Evolutionary conservation across 371 early-diverging fungal species (phyloP).

Genomic region (Mortierella polycephala): DNA sequence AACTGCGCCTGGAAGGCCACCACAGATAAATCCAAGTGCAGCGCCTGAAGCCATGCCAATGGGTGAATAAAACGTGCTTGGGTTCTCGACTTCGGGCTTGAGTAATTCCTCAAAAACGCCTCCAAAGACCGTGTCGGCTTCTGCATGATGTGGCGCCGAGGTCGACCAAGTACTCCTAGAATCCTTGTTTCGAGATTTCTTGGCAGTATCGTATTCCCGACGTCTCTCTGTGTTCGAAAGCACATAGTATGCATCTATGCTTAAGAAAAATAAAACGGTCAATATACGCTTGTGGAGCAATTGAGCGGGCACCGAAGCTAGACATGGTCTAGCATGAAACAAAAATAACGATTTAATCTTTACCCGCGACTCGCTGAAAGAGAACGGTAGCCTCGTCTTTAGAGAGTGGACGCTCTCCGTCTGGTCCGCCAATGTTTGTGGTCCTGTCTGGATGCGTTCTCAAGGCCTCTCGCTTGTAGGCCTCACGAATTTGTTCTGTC

Average conservation of each 20-base stretch:
- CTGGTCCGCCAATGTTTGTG: conserved; percentile 32
- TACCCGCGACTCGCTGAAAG: conserved; percentile 66
- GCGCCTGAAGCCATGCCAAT: conserved; percentile 63
- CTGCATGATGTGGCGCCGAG: conserved; percentile 45
- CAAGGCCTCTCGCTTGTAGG: conserved; percentile 68
- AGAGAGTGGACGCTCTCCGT: conserved; percentile 35
- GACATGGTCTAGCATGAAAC: too few species aligned
- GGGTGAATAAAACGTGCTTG: conserved; percentile 55
- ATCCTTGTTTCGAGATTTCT: conserved; percentile 20
- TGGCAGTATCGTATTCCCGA: conserved; percentile 60
- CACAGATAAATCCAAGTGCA: conserved; percentile 70
- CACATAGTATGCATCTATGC: conserved; percentile 67
- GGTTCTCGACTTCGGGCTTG: conserved; percentile 60
- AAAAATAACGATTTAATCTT: background rate
- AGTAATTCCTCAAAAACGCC: conserved; percentile 73
- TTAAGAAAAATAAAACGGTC: background rate
- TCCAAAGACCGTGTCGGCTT: conserved; percentile 61
- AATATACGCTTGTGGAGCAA: too few species aligned
- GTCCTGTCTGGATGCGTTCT: conserved; percentile 65
- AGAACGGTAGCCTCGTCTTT: conserved; percentile 56
- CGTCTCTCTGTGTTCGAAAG: conserved; percentile 59
- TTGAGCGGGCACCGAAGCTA: too few species aligned
- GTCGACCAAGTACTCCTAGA: conserved; percentile 8
- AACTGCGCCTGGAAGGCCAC: conserved; percentile 67
- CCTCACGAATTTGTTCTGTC: conserved; percentile 58